phyloP scores from a whole-genome alignment of 2,329 filamentous ascomycete genomes.

The Xylariaceae sp. region DNA sequence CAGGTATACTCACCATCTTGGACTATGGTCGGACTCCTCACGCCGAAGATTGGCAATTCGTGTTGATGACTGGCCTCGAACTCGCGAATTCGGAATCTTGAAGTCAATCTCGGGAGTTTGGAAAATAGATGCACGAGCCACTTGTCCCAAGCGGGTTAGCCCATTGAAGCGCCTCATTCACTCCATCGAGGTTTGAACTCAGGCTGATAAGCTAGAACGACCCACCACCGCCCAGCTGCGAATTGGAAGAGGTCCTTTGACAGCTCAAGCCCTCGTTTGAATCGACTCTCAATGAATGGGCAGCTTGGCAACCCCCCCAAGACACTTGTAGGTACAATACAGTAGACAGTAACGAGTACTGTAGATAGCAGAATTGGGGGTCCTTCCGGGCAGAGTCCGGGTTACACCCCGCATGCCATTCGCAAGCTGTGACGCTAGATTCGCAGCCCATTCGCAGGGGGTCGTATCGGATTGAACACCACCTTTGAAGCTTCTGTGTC shows the following conservation, averaged over 20 bases:
- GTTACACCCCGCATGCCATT: constrained; percentile 23
- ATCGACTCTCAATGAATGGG: too few relatives aligned
- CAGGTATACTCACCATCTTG: constrained; percentile 14
- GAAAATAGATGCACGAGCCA: constrained; percentile 11
- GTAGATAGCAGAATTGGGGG: background rate
- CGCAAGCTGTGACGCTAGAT: constrained; percentile 1
- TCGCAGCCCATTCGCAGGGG: constrained; percentile 15
- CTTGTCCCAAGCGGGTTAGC: constrained; percentile 1
- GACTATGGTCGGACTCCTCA: constrained; percentile 4
- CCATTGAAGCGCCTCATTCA: too few relatives aligned
- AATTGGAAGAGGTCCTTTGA: too few relatives aligned
- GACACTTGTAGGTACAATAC: background rate
- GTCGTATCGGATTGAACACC: too few relatives aligned
- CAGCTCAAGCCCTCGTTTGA: too few relatives aligned
- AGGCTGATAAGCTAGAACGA: constrained; percentile 9
- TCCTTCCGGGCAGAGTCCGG: too few relatives aligned
- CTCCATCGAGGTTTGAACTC: background rate
- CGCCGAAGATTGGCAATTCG: constrained; percentile 5
- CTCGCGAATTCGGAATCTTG: constrained; percentile 4
- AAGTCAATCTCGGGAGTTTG: background rate
- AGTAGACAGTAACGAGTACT: background rate
- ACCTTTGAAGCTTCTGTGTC: constrained; percentile 25
- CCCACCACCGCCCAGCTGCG: background rate
- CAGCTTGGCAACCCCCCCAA: too few relatives aligned
- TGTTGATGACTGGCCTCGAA: background rate